Evolutionary conservation across 2,329 filamentous ascomycete genomes (phyloP).

Genomic region (Hypoxylon sp.): DNA sequence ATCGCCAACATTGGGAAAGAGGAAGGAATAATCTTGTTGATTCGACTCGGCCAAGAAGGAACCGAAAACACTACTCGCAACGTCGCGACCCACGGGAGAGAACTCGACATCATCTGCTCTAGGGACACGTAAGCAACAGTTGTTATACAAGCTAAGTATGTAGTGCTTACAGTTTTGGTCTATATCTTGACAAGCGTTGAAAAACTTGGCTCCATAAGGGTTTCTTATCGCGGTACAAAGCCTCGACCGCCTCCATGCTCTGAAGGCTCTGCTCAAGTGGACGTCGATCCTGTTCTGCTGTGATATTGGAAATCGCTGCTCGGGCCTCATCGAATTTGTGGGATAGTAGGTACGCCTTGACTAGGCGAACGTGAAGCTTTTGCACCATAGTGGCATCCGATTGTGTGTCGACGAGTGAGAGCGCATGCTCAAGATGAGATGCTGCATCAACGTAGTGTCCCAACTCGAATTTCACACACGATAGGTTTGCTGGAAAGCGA

Average conservation of each 20-base stretch:
- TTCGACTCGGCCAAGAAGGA: neutral
- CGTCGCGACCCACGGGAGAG: neutral
- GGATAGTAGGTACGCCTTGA: neutral
- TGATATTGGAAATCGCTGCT: constrained; percentile 5
- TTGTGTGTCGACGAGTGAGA: neutral
- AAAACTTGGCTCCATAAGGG: neutral
- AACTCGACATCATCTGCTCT: neutral
- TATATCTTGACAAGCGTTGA: constrained; percentile 3
- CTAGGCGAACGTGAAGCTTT: neutral
- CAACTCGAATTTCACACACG: neutral
- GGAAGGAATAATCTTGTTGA: constrained; percentile 9
- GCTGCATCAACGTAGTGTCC: neutral
- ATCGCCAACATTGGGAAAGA: constrained; percentile 2
- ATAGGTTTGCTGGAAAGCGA: constrained; percentile 1
- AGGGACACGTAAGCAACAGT: neutral
- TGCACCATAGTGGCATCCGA: neutral
- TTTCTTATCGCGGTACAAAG: neutral
- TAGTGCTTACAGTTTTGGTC: constrained; percentile 3
- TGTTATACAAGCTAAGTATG: neutral
- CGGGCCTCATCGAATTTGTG: neutral
- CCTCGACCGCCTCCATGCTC: neutral
- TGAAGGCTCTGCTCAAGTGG: neutral
- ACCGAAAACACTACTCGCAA: too few relatives aligned
- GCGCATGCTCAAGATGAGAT: neutral
- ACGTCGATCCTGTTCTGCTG: neutral